phyloP scores from a whole-genome alignment of 2,329 filamentous ascomycete species.

The Aquanectria penicillioides region DNA sequence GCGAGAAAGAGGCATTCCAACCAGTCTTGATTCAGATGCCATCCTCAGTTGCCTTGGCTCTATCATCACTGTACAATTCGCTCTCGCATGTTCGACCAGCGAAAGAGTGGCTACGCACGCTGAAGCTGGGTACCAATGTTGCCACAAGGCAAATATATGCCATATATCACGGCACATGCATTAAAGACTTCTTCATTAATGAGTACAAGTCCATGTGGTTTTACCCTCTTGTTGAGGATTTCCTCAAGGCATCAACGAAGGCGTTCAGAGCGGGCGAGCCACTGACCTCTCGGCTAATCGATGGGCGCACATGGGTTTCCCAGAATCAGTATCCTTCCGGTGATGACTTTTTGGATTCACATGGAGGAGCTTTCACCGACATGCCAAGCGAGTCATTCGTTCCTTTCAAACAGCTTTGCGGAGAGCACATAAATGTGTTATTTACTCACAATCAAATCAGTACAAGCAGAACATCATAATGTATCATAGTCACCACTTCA shows the following conservation, averaged over 20 bases:
- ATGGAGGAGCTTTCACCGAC: constrained; percentile 27
- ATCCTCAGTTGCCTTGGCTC: constrained; percentile 8
- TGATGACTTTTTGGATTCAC: constrained; percentile 1
- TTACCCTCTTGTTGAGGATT: constrained; percentile 21
- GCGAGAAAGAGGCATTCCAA: constrained; percentile 17
- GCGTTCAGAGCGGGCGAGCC: constrained; percentile 11
- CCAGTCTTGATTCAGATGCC: constrained; percentile 37
- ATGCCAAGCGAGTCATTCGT: neutral
- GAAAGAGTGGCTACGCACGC: constrained; percentile 26
- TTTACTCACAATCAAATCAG: too few species aligned
- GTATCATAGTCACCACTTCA: too few species aligned
- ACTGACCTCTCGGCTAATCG: constrained; percentile 21
- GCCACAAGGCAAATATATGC: constrained; percentile 35
- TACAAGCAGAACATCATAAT: too few species aligned
- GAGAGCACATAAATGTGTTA: neutral
- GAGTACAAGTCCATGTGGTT: constrained; percentile 35
- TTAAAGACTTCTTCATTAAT: constrained; percentile 35
- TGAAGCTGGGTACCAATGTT: constrained; percentile 36
- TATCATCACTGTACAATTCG: constrained; percentile 6
- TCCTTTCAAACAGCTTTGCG: constrained; percentile 8
- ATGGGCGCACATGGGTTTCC: constrained; percentile 29
- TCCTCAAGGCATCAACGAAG: constrained; percentile 9
- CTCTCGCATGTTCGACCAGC: neutral
- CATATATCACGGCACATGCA: constrained; percentile 40
- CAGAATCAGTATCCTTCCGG: constrained; percentile 11